Conservation (phyloP, 2,329 filamentous ascomycete species). For the Cryphonectria japonica region DNA sequence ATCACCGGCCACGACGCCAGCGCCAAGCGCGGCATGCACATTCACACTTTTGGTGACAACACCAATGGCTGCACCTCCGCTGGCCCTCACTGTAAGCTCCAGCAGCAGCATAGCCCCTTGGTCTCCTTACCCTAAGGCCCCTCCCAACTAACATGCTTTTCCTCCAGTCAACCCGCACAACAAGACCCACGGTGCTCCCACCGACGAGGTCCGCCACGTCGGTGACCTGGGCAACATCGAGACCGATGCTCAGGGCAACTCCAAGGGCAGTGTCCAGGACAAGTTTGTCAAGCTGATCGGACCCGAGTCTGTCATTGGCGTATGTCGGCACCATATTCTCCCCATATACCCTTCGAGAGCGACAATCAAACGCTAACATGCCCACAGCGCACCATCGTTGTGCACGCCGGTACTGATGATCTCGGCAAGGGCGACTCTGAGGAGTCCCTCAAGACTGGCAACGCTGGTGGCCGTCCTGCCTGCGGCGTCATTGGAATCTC, state of each 20-base stretch:
- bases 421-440: slow-evolving; percentile 90
- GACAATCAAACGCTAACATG: slow-evolving; percentile 8
- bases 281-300: slow-evolving; percentile 93
- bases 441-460: slow-evolving; percentile 98
- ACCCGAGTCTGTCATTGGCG: slow-evolving; percentile 90
- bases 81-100: slow-evolving; percentile 86
- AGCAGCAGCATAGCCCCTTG: not conserved
- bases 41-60: slow-evolving; percentile 99
- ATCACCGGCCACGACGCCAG: slow-evolving; percentile 92
- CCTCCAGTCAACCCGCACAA: slow-evolving; percentile 85
- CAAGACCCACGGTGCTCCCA: slow-evolving; percentile 90
- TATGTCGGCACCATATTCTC: slow-evolving; percentile 49
- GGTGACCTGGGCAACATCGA: slow-evolving; percentile 97
- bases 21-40: slow-evolving; percentile 96
- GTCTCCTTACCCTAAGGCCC: not conserved
- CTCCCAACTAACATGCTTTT: slow-evolving; percentile 22
- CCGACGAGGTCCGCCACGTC: slow-evolving; percentile 85
- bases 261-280: slow-evolving; percentile 80
- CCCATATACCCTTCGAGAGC: not conserved
- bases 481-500: slow-evolving; percentile 96
- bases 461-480: slow-evolving; percentile 89
- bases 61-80: slow-evolving; percentile 99
- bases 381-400: slow-evolving; percentile 83
- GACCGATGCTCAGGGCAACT: slow-evolving; percentile 90
- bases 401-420: slow-evolving; percentile 95